Base-by-base conservation (phyloP, 306 rosid genomes). In the Cajanus cajan region DNA sequence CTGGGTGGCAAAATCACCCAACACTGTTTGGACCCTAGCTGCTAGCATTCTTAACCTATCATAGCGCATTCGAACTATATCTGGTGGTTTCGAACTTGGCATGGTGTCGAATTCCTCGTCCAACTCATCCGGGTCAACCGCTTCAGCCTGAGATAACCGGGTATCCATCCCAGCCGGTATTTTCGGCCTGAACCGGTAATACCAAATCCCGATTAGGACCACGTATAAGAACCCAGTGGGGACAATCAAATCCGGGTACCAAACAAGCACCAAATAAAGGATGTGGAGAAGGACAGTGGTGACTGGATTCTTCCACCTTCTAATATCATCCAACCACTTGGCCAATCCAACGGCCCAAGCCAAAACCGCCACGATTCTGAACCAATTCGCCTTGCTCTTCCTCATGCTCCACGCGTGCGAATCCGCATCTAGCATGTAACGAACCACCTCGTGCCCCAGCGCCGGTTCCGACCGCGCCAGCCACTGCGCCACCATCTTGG, bases 321-420 rank as follows among this genome's bases (percentile, higher is more conserved):
- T 74, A 4, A 95, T 92, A 8, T 84, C 91, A 45, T 91, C 98
- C 48, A 91, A 85, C 98, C 98, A 95, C 50, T 90, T 95, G 0
- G 98, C 98, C 37, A 95, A 79, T 69, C 98, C 97, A 22, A 92
- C 91, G 0, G 86, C 84, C 98, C 98, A 95, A 1, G 95, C 93
- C 8, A 95, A 77, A 43, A 95, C 97, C 9, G 90, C 93, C n/a
- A 91, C 97, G 5, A 95, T 95, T 58, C 98, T 77, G 79, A 87
- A 92, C 98, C 98, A 95, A 82, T 95, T 95, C 0, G 97, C 95
- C 73, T 90, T 92, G 72, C 97, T 92, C 83, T 86, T 90, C 68
- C 98, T 85, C 97, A 95, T 90, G 87, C 98, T 95, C 98, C 98
- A 95, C 0, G 89, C 45, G 62, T 95, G 98, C 1, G 98, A 95